These are phyloP conservation scores for Solanum tarapatanum DNA, from an alignment of 257 asterid genomes.

Conservation along the genomic window DNA sequence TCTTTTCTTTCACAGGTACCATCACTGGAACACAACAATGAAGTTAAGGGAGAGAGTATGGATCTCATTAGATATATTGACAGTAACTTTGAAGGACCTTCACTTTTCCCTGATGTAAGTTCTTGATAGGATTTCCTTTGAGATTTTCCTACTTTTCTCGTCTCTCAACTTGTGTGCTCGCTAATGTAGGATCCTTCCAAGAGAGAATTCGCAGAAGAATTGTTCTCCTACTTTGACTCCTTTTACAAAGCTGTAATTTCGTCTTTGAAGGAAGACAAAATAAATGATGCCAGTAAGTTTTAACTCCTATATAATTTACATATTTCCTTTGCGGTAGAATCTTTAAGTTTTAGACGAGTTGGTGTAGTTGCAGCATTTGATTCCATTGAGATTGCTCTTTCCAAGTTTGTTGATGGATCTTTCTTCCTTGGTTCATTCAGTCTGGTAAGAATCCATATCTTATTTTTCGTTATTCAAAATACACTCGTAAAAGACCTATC, in stretches of 20 bases:
- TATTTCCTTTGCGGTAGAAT: neutral
- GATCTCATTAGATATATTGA: constrained; percentile 67
- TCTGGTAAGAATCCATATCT: constrained; percentile 33
- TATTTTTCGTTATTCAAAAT: neutral
- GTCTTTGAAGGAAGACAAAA: constrained; percentile 43
- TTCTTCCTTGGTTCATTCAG: constrained; percentile 79
- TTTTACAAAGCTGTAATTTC: constrained; percentile 36
- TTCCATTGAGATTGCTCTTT: constrained; percentile 56
- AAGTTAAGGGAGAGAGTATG: constrained; percentile 85
- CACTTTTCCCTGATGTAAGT: constrained; percentile 71
- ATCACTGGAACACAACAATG: constrained; percentile 62
- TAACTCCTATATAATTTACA: neutral
- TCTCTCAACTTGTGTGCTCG: neutral
- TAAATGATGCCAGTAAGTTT: constrained; percentile 37
- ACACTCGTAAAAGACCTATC: neutral
- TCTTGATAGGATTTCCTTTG: neutral
- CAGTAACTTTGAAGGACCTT: constrained; percentile 70
- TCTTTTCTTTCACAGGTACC: constrained; percentile 44
- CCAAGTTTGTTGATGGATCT: constrained; percentile 58
- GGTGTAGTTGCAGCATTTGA: constrained; percentile 48
- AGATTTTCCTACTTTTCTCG: neutral
- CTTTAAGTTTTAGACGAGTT: neutral
- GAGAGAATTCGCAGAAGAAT: constrained; percentile 50
- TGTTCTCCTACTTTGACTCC: constrained; percentile 35
- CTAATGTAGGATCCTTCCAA: constrained; percentile 44